A percentile compares a stretch with the other conserved stretches of the same genome.
These are phyloP conservation scores for Astragalus membranaceus DNA, from an alignment of 306 rosid species.

Conservation along the genomic window DNA sequence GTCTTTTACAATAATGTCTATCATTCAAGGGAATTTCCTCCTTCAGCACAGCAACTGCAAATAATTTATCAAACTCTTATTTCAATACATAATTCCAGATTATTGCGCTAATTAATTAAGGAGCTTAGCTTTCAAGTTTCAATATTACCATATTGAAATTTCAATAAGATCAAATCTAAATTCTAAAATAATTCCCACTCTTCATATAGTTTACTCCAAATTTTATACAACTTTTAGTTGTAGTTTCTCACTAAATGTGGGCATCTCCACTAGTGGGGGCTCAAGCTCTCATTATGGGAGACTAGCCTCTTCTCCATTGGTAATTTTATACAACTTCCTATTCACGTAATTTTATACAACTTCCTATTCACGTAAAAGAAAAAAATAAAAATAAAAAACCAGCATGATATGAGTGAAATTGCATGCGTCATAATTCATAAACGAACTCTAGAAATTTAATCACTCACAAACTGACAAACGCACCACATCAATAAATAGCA, in stretches of 20 bases:
- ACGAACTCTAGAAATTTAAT: too few species aligned
- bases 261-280: too few species aligned
- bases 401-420: not conserved
- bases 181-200: not conserved
- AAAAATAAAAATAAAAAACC: not conserved
- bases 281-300: too few species aligned
- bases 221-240: not conserved
- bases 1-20: not conserved
- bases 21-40: not conserved
- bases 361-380: not conserved
- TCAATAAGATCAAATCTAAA: not conserved
- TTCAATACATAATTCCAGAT: not conserved
- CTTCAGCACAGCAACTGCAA: not conserved
- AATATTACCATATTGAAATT: not conserved
- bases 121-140: not conserved
- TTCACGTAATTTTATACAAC: not conserved
- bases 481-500: not conserved
- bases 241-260: too few species aligned
- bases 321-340: not conserved
- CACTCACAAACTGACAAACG: too few species aligned
- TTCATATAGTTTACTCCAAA: not conserved
- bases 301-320: too few species aligned
- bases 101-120: not conserved
- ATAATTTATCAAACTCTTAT: not conserved
- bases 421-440: not conserved